Evolutionary conservation across 768 basidiomycete genomes (phyloP).

Genomic region (Dentipellis fragilis): DNA sequence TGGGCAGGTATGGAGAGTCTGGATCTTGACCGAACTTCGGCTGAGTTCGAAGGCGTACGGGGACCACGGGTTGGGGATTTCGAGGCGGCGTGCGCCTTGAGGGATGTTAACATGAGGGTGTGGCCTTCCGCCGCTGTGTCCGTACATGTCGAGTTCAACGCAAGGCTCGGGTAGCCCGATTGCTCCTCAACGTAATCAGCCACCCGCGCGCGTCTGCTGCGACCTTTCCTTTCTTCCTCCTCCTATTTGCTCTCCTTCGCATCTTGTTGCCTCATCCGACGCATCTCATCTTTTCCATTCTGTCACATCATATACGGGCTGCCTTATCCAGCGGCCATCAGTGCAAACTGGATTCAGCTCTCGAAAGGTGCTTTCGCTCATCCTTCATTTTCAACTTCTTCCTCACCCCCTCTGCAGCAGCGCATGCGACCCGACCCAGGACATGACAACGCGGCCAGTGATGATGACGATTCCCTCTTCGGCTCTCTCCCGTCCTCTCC

Average conservation of each 20-base stretch:
- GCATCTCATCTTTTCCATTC: not conserved
- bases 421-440: conserved; percentile 14
- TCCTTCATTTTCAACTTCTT: not conserved
- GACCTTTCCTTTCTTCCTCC: not conserved
- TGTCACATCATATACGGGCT: not conserved
- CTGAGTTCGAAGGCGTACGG: not conserved
- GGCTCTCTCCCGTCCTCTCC: conserved; percentile 70
- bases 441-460: conserved; percentile 4
- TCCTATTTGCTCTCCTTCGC: not conserved
- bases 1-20: not conserved
- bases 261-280: not conserved
- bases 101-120: conserved; percentile 2
- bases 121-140: not conserved
- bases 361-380: conserved; percentile 3
- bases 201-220: not conserved
- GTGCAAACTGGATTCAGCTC: conserved; percentile 4
- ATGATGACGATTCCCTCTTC: conserved; percentile 56
- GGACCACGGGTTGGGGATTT: not conserved
- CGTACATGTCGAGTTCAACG: not conserved
- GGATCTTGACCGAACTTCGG: not conserved
- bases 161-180: not conserved
- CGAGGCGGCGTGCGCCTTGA: not conserved
- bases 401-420: conserved; percentile 3
- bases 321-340: not conserved
- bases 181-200: not conserved